Evolutionary conservation across 2,329 filamentous ascomycete species (phyloP), one percentile per base, ranked within the genome.

Genomic region (Fusarium nodosum): DNA sequence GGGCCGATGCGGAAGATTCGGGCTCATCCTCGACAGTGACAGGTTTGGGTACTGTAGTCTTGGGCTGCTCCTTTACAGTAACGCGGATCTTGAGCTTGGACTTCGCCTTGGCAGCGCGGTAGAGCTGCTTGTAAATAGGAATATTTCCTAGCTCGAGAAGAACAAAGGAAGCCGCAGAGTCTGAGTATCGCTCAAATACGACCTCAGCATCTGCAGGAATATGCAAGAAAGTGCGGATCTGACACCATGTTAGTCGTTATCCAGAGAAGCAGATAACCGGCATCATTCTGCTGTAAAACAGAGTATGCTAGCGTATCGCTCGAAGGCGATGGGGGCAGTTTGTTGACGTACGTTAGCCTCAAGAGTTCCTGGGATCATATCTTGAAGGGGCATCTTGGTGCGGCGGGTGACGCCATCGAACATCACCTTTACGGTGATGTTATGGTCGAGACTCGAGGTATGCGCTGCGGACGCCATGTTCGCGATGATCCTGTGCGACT

Each of bases 91-190:
- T 94, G 73, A 99, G 90, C 90, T 98, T 99, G 71, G 94, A 90
- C 86, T 99, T 99, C 38, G 96, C 96, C 85, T 97, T 99, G 69
- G 96, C 96, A 72, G 96, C 96, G 75, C 96, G 91, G 79, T 96
- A 95, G 42, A 99, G 90, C 79, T 97, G 96, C 85, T 97, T 98
- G 86, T 97, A 99, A 76, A 97, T 93, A 46, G 92, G 86, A 11
- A 87, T 82, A 77, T 97, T 97, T 77, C 85, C 85, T 66, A 89
- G 84, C 79, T 97, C 91, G 64, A 99, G 90, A 45, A 87, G 85
- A 71, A 98, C 88, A 80, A 92, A 98, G 69, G 89, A 85, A 46
- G 86, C 91, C 70, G 93, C 93, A 70, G 94, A 97, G 81, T 99
- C 96, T 70, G 96, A 98, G 83, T 94, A 99, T 73, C 96, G 93